Base-by-base conservation (phyloP, 129 eudicot species). In the Chrysanthemum lavandulifolium region DNA sequence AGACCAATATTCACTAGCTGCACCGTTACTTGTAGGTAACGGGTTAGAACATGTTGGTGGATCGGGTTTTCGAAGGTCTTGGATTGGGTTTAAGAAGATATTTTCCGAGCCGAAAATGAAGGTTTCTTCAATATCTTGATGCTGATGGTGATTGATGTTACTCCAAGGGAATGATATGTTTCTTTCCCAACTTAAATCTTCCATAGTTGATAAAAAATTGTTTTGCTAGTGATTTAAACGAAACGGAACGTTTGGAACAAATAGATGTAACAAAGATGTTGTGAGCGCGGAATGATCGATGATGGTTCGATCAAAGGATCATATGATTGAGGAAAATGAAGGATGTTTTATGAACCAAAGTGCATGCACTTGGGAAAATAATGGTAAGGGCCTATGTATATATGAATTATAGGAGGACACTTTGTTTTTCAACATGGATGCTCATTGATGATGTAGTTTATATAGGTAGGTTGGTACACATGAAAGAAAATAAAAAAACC, bases 141-240 rank as follows among this genome's bases (percentile, higher is more conserved):
- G 76, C n/a, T 84, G 85, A 61, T 77, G 71, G 43, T 53, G 51
- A 52, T 61, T 76, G 71, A 72, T 53, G 82, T 68, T 79, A 59
- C 66, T 75, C 86, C 84, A 83, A 59, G 82, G 82, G 50, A 79
- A 72, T 0, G 84, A 53, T 58, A 33, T 61, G 69, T 75, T 83
- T 58, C 79, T 67, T 49, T 80, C 82, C 89, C 91, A 86, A 15
- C 71, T 66, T 59, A 84, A 75, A 67, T 72, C 71, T 16, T 84
- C 96, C 96, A 89, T 88, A 51, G 40, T 21, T 77, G 43, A 14
- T 74, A 29, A 5, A 29, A 29, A 29, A 29, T 29, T 29, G 5
- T 29, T 29, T 29, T 29, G 33, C 33, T 29, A 0, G 33, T 29
- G 33, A 29, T 29, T 29, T 1, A 9, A 3, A 15, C 19, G 18